A percentile compares a stretch with the other conserved stretches of the same genome.
These are phyloP conservation scores for Glarea lozoyensis DNA, from an alignment of 495 filamentous ascomycete genomes.

Conservation along the genomic window DNA sequence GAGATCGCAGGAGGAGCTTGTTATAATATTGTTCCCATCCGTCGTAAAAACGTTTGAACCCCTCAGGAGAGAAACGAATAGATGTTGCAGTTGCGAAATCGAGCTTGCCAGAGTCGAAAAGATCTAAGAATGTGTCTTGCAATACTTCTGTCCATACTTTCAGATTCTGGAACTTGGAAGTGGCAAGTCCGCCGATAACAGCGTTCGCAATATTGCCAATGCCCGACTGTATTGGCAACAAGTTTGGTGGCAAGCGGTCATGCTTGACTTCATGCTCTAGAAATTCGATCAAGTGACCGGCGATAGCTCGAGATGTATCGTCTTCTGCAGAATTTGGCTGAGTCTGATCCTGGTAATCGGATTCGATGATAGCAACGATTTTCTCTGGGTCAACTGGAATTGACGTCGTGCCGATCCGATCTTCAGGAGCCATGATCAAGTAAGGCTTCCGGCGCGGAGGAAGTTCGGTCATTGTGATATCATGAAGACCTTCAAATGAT, in stretches of 20 bases:
- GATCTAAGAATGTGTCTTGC: constrained; percentile 88
- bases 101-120: constrained; percentile 83
- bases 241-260: constrained; percentile 66
- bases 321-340: constrained; percentile 69
- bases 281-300: constrained; percentile 78
- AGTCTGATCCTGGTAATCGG: constrained; percentile 77
- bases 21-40: constrained; percentile 72
- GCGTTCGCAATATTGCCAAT: constrained; percentile 96
- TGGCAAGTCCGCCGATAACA: constrained; percentile 75
- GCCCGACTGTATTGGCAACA: constrained; percentile 79
- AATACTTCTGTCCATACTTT: constrained; percentile 85
- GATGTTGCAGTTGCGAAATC: constrained; percentile 90
- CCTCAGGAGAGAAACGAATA: constrained; percentile 84
- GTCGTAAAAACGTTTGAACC: constrained; percentile 87
- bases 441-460: constrained; percentile 79
- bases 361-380: constrained; percentile 80
- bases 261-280: constrained; percentile 68
- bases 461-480: constrained; percentile 80
- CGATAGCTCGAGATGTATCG: constrained; percentile 61
- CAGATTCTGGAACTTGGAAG: constrained; percentile 79
- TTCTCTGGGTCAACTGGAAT: constrained; percentile 87
- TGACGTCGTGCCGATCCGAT: constrained; percentile 74
- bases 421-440: constrained; percentile 67
- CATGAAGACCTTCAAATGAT: constrained; percentile 82
- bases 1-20: constrained; percentile 79